A percentile compares a stretch with the other conserved stretches of the same genome.
phyloP scores from a whole-genome alignment of 192 early-diverging fungal genomes.

The Thamnidium elegans region DNA sequence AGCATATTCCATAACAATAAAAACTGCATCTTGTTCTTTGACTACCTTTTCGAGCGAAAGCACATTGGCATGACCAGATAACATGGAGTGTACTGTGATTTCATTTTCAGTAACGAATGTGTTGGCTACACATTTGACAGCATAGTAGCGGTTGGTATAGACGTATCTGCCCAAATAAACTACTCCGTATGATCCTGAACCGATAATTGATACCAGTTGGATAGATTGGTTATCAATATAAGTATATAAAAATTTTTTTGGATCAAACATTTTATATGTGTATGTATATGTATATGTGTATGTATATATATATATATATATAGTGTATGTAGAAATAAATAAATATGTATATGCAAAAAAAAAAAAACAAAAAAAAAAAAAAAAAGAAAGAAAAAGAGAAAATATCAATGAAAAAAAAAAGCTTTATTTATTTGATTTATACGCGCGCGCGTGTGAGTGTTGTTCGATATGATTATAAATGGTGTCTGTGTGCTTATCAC shows the following conservation, averaged over 20 bases:
- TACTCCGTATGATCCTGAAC: conserved; percentile 73
- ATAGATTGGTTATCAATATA: conserved; percentile 20
- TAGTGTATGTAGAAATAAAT: too few species aligned
- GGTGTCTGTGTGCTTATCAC: too few species aligned
- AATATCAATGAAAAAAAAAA: background rate
- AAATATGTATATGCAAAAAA: background rate
- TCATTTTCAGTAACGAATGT: conserved; percentile 60
- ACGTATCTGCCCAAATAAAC: conserved; percentile 68
- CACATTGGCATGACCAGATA: conserved; percentile 68
- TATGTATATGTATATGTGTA: too few species aligned
- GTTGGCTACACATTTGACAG: conserved; percentile 75
- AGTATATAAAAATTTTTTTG: conserved; percentile 11
- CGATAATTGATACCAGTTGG: conserved; percentile 45
- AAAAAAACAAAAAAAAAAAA: background rate
- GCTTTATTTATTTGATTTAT: conserved; percentile 1
- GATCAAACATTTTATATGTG: conserved; percentile 6
- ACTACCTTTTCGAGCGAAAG: conserved; percentile 63
- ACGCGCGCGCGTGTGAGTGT: background rate
- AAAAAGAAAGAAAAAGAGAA: background rate
- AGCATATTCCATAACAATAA: conserved; percentile 73
- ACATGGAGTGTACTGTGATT: conserved; percentile 57
- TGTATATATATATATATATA: too few species aligned
- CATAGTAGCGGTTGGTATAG: conserved; percentile 53
- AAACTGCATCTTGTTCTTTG: conserved; percentile 57
- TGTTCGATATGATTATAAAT: too few species aligned